Evolutionary conservation across 2,329 filamentous ascomycete species (phyloP), one percentile per base, ranked within the genome.

Genomic region (Trichoderma koningii): DNA sequence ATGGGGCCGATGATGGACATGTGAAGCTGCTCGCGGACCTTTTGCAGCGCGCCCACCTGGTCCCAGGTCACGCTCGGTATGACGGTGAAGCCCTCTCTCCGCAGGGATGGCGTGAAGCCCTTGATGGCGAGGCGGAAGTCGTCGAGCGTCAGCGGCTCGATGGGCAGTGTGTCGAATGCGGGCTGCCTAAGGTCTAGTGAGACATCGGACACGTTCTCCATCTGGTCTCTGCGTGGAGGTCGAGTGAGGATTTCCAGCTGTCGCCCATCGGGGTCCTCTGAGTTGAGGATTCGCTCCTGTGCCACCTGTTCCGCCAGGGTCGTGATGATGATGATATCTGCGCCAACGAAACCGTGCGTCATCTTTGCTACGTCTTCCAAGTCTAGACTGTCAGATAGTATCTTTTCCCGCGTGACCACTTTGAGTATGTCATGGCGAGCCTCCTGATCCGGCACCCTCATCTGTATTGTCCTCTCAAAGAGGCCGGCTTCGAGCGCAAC

Each of bases 21-120:
- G 70, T 90, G 83, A 6, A 99, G 87, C 74, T 95, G 89, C 65
- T 92, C 85, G 44, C 94, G 91, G 5, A 96, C 88, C n/a, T 82
- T 82, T 51, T 86, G 80, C 15, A 99, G 84, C 7, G 94, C 94
- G 66, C 95, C 95, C 60, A 99, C 93, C 72, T 98, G 90, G 52
- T 87, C 83, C 92, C 95, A 99, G 0, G 92, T 97, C 5, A 95
- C 94, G 74, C 93, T 89, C 7, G 95, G 95, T 51, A 98, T 92
- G 0, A 92, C 95, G 14, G 92, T 93, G 76, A 99, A 99, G 53
- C 95, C 95, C 78, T 99, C 94, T 56, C 93, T 88, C 75, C 28
- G 93, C 87, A 74, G 92, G 85, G 67, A 97, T 86, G 79, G 79
- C 0, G 74, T 75, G 44, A 76, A 78, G 65, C 86, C 85, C 10